phyloP scores from a whole-genome alignment of 805 yeast genomes.

The Maudiozyma saulgeensis region DNA sequence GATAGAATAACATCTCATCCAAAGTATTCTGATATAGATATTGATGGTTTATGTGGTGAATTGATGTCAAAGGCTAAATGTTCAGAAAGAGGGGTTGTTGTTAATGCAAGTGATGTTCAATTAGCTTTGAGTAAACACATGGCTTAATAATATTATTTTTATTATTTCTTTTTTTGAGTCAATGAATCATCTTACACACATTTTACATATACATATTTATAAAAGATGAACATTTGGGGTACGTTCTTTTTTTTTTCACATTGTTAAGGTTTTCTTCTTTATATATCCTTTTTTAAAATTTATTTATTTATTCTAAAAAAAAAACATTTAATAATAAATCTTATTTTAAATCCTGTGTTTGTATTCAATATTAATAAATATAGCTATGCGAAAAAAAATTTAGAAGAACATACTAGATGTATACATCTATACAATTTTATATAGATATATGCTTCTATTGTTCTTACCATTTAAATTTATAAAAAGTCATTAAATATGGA shows the following conservation, averaged over 20 bases:
- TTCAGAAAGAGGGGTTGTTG: constrained; percentile 84
- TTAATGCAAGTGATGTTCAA: constrained; percentile 72
- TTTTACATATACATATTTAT: too few relatives aligned
- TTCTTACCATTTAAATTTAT: too few relatives aligned
- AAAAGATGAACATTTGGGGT: not conserved
- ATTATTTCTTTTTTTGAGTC: not conserved
- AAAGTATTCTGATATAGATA: constrained; percentile 82
- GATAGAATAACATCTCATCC: constrained; percentile 93
- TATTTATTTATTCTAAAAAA: not conserved
- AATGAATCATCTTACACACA: too few relatives aligned
- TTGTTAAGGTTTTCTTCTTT: constrained; percentile 1
- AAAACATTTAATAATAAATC: too few relatives aligned
- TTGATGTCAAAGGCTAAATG: constrained; percentile 89
- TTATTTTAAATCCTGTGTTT: not conserved
- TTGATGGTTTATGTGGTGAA: constrained; percentile 87
- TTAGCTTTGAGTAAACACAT: constrained; percentile 27
- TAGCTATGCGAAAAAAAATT: too few relatives aligned
- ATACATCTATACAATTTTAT: too few relatives aligned
- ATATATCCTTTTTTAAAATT: not conserved
- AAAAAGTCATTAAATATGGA: not conserved
- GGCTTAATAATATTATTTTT: not conserved
- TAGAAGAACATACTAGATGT: too few relatives aligned
- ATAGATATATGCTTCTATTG: too few relatives aligned
- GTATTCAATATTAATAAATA: too few relatives aligned
- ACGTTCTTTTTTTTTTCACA: constrained; percentile 12